phyloP scores from a whole-genome alignment of 495 filamentous ascomycete species.

The Aspergillus incahuasiensis region DNA sequence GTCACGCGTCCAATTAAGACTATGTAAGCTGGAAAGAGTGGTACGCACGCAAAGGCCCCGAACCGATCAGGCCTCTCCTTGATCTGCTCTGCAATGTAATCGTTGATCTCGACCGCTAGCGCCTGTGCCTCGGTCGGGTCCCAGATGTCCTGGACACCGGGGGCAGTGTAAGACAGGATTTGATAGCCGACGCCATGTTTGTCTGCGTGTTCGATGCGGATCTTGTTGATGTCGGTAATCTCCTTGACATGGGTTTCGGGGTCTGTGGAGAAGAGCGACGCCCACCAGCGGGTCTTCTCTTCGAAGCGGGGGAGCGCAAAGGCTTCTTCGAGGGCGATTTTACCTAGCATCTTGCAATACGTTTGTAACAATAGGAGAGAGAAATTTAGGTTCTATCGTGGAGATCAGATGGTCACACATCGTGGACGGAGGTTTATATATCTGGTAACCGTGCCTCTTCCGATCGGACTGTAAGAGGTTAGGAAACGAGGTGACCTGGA shows the following conservation, averaged over 20 bases:
- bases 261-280: slow-evolving; percentile 40
- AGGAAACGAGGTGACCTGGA: neutral
- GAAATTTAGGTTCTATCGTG: no score
- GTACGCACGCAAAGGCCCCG: slow-evolving; percentile 49
- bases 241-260: slow-evolving; percentile 37
- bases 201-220: slow-evolving; percentile 50
- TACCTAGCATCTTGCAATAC: slow-evolving; percentile 41
- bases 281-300: slow-evolving; percentile 48
- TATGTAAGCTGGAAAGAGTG: neutral
- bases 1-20: neutral
- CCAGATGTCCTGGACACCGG: slow-evolving; percentile 56
- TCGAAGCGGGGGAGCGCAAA: slow-evolving; percentile 45
- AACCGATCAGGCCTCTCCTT: slow-evolving; percentile 48
- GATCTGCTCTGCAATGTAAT: slow-evolving; percentile 52
- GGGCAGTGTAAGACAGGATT: slow-evolving; percentile 52
- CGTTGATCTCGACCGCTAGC: slow-evolving; percentile 50
- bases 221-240: slow-evolving; percentile 47
- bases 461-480: neutral
- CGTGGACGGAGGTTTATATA: neutral
- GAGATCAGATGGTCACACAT: neutral
- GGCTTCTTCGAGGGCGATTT: slow-evolving; percentile 50
- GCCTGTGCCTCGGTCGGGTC: slow-evolving; percentile 41
- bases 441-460: neutral
- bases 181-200: slow-evolving; percentile 58
- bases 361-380: neutral